Evolutionary conservation across 345 rosid species (phyloP), one percentile per base, ranked within the genome.

Genomic region (Salix suchowensis): DNA sequence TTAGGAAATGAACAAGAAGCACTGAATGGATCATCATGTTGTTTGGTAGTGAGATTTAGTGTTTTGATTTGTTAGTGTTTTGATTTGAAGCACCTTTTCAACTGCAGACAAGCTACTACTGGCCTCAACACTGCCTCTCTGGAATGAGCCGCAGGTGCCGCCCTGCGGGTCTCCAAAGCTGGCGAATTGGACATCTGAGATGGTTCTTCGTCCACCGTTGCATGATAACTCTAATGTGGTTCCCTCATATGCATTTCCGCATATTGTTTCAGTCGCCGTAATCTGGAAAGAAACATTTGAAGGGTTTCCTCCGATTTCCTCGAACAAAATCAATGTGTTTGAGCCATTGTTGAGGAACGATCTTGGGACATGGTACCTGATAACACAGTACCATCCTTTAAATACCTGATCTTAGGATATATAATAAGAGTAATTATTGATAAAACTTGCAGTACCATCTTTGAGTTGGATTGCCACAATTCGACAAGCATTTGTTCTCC

Each of bases 121-220:
- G 52, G 75, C 71, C 64, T 36, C 50, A 52, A 42, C 21, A 4
- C 54, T 36, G 65, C 68, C 73, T 7, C 28, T 28, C 30, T 23
- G 24, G 67, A 65, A 78, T 6, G 16, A 30, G 7, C 58, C 52
- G 5, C 81, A 78, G 7, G 24, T 39, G 14, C 44, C 19, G 1
- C 77, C 81, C 30, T 73, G 70, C 8, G 81, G 77, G 21, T 65
- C 66, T 28, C 81, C 81, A 21, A 72, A 78, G 58, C 77, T 67
- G 4, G 73, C 81, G 21, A 39, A 78, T 26, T 30, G n/a, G 18
- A 74, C 19, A 13, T 15, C 52, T 2, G 61, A 60, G n/a, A 79
- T 68, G 13, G 32, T 44, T 44, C 50, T 12, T 14, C 16, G 50
- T 37, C 64, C 36, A 15, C 60, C 13, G 23, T 62, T 34, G 70